Conservation (phyloP, 1,284 basidiomycete species). For the Trichosporon sp. region DNA sequence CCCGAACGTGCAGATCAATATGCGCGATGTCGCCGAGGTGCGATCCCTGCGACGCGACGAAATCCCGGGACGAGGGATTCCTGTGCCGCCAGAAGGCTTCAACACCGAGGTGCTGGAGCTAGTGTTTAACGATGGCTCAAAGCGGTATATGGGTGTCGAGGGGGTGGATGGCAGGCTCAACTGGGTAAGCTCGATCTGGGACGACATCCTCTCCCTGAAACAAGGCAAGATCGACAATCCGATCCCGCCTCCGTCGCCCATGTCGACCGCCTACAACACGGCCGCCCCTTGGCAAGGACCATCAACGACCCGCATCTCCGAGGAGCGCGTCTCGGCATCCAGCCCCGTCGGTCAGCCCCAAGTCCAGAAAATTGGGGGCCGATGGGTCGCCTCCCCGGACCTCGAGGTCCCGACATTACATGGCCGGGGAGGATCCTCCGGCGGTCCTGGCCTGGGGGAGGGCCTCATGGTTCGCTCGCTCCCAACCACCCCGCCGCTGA, state of each 20-base stretch:
- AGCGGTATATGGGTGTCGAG: constrained; percentile 42
- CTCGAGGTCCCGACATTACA: neutral
- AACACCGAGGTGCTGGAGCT: constrained; percentile 43
- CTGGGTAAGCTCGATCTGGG: constrained; percentile 46
- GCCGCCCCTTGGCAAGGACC: neutral
- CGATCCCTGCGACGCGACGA: constrained; percentile 40
- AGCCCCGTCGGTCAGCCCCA: constrained; percentile 16
- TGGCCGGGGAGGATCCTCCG: neutral
- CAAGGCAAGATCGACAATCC: constrained; percentile 4
- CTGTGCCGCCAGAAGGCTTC: constrained; percentile 34
- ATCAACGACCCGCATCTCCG: neutral
- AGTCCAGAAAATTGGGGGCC: constrained; percentile 41
- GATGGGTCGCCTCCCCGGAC: constrained; percentile 35
- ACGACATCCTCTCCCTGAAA: constrained; percentile 2
- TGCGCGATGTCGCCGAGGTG: constrained; percentile 41
- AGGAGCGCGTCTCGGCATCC: neutral
- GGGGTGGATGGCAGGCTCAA: constrained; percentile 37
- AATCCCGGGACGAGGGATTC: constrained; percentile 33
- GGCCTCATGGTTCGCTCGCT: neutral
- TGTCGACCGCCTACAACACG: neutral
- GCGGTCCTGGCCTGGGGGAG: neutral
- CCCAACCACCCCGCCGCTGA: neutral
- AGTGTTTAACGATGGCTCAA: constrained; percentile 36
- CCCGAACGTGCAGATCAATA: constrained; percentile 33
- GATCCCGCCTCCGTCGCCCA: neutral